Evolutionary conservation across 2,329 filamentous ascomycete species (phyloP), one percentile per base, ranked within the genome.

Genomic region (Akanthomyces muscarius): DNA sequence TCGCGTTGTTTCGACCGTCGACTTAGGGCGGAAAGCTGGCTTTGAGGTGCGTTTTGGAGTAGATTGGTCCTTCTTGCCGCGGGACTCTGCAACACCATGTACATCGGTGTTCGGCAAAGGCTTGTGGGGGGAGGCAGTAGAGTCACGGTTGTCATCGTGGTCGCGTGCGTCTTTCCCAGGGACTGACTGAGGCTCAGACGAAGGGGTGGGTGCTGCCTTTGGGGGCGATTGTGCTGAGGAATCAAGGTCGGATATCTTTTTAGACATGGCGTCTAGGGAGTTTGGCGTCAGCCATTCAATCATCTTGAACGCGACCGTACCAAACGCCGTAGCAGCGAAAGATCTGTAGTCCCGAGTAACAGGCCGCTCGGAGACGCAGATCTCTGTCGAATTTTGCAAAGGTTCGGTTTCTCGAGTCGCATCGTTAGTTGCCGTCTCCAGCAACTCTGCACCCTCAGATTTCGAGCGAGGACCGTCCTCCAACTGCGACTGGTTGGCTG

Each of bases 231-330:
- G 18, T n/a, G 48, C 23, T 5, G 48, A 28, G 7, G 28, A 21
- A 55, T 51, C 10, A 21, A 62, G 25, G 44, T 60, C 25, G 47
- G 36, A 58, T 45, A 74, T 62, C 57, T 76, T 78, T 18, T 76
- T 69, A 0, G 78, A 76, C 74, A 86, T 80, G 11, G 77, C 75
- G 23, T 80, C 78, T 4, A 86, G 71, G n/a, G 79, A 81, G 61
- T 79, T 79, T 0, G 86, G 86, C 1, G 86, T 86, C n/a, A 89
- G 75, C 86, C 86, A 89, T 71, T 89, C 87, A 4, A 89, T 69
- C 85, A 89, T 89, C 69, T 86, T 88, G 72, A 89, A 86, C 13
- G 87, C 83, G 13, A 84, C 83, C 0, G 86, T 88, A 7, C 82
- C 85, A 68, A 89, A 89, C 8, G 88, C 76, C 66, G 87, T 87